Base-by-base conservation (phyloP, 1,284 basidiomycete species). In the Malassezia psittaci region DNA sequence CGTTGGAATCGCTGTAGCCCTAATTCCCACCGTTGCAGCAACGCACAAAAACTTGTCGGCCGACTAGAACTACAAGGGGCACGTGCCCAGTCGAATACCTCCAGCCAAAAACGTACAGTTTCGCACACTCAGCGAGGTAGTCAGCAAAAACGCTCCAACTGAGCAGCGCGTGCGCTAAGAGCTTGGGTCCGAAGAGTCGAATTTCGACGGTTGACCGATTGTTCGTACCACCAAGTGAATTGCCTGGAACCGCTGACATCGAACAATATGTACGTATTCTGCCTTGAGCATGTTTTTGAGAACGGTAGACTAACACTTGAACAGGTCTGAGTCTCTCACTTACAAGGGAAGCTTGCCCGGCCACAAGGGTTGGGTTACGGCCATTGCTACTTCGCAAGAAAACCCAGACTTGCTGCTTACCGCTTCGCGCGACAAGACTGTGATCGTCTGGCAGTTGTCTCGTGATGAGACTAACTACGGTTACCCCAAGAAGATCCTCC, bases 391-490 rank as follows among this genome's bases (percentile, higher is more conserved):
- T 74, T 90, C 88, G 60, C 88, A 87, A 69, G 91, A 96, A 81
- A 91, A 90, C 80, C 89, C 88, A 55, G 88, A 94, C 78, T 87
- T 91, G 83, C 90, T 96, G 78, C 81, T 94, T 77, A 94, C 90
- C 66, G 89, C 90, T 67, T 96, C 91, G 64, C 84, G 90, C 81
- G 94, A 99, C 86, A 96, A 96, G 84, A 96, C 90, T 62, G 88
- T 98, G 82, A 96, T 99, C 76, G 90, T 96, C 77, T 99, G 94
- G 94, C 87, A 91, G 78, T 82, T 99, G 74, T 93, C 90, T 68
- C 89, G 94, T 66, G 90, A 94, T 68, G 93, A 98, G 60, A 62
- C 62, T 54, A 67, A 68, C 65, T 71, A 69, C 61, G 72, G 72
- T 50, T 74, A 69, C 65, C 72, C 72, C 47, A 98, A 96, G 82